Base-by-base conservation (phyloP, 345 rosid species). In the Jatropha curcas region DNA sequence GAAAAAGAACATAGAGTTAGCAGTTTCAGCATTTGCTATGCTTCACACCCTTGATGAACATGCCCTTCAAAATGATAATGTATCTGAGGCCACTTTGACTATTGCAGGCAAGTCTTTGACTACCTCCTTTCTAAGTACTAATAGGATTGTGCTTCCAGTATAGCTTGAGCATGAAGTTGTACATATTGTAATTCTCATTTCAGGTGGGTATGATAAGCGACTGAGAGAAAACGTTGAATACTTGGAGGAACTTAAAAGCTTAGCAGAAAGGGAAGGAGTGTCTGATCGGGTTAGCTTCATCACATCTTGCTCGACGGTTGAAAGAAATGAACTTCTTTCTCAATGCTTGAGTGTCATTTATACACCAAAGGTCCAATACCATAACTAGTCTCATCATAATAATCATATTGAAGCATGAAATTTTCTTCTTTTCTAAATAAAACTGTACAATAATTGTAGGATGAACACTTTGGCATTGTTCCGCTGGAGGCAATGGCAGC, bases 401-500 rank as follows among this genome's bases (percentile, higher is more conserved):
- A 3, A 37, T 68, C 19, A 31, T 25, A 43, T 34, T 31, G 16
- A 22, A 1, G 37, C 30, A 67, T 48, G 30, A 24, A 65, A 22
- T 48, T 19, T 0, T 22, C 1, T 13, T 11, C 14, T 17, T 27
- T 66, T 22, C 20, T 34, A 35, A 28, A 59, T 61, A 19, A 58
- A n/a, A 20, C 58, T 20, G 25, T 46, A 13, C 51, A 41, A 67
- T 22, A 2, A 76, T 67, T 83, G 72, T 69, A 94, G 98, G 97
- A 89, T 74, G 98, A 94, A 73, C 97, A 92, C 83, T 92, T 94
- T 14, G 98, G 97, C 28, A 94, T 92, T 62, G 99, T 91, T 75
- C 99, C 99, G 7, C 74, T 95, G 77, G 99, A 95, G 79, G 97
- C 99, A 71, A 95, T 95, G 98, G 98, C 97, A 16, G 93, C 99